phyloP scores from a whole-genome alignment of 192 early-diverging fungal species.

The Coemansia sp. region DNA sequence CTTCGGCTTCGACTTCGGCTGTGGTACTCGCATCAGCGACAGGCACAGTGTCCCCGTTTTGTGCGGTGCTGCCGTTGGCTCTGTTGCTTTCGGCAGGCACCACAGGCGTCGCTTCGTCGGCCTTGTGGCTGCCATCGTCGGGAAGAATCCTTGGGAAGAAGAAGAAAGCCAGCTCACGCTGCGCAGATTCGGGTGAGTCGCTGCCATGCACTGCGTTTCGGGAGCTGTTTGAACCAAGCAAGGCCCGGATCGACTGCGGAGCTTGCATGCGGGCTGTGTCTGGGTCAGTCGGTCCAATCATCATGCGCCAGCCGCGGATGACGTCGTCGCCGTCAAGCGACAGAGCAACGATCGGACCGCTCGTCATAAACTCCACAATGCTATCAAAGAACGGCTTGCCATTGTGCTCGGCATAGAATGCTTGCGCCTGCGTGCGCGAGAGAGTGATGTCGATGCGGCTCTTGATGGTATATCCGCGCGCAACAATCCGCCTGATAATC shows the following conservation, averaged over 20 bases:
- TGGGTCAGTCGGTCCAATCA: conserved; percentile 56
- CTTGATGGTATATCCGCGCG: conserved; percentile 51
- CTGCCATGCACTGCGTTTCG: conserved; percentile 61
- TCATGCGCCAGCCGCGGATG: conserved; percentile 54
- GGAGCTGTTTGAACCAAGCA: conserved; percentile 43
- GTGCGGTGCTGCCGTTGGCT: neutral
- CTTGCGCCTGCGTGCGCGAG: conserved; percentile 33
- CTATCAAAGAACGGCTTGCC: conserved; percentile 44
- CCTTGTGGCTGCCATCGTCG: conserved; percentile 1
- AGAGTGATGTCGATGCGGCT: conserved; percentile 43
- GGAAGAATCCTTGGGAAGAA: conserved; percentile 42
- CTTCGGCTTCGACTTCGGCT: neutral
- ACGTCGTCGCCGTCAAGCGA: conserved; percentile 55
- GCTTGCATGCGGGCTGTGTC: conserved; percentile 25
- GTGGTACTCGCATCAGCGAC: neutral
- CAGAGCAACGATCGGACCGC: conserved; percentile 55
- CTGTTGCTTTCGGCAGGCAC: neutral
- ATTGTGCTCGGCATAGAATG: conserved; percentile 51
- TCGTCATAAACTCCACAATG: conserved; percentile 50
- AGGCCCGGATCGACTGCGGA: conserved; percentile 54
- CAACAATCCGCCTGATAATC: conserved; percentile 40
- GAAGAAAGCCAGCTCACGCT: conserved; percentile 51
- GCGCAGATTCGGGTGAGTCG: conserved; percentile 49
- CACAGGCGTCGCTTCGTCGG: neutral
- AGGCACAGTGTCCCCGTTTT: neutral